Evolutionary conservation across 2,329 filamentous ascomycete species (phyloP), one percentile per base, ranked within the genome.

Genomic region (Claviceps pusilla): DNA sequence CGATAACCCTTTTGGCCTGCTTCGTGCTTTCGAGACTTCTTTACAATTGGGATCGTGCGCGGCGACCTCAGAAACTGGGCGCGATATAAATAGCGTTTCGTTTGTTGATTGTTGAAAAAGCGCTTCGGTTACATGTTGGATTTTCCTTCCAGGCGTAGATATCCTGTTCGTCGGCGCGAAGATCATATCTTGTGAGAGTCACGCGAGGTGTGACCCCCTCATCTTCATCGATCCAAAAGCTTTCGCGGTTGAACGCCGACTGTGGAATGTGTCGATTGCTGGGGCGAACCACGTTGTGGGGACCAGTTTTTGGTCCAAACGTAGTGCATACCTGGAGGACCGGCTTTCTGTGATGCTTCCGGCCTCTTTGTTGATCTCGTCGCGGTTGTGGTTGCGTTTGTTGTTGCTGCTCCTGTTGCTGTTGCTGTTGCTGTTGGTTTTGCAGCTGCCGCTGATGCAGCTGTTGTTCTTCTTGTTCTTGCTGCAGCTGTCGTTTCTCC

Each of bases 141-240:
- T 41, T 33, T 24, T 37, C n/a, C 46, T 55, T 55, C 46, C 50
- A 55, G 12, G 28, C 50, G 31, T 55, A 55, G 16, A 55, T 55
- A 0, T 52, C 50, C 39, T 49, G 33, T 39, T 55, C 54, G 45
- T 55, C 50, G 10, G 50, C 45, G 5, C 54, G 54, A 2, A 55
- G 50, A 43, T 55, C 54, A 14, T 55, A 55, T 28, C 54, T 45
- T 46, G 54, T 55, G 9, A 55, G 54, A 31, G 54, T 55, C 7
- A 55, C 50, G 6, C 54, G 54, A 16, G 54, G 54, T 5, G 54
- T 55, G 35, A 14, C 46, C 2, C 14, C 11, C 14, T 53, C 54
- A 31, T 55, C 54, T 14, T 28, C 45, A 9, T 37, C 45, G 24
- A 31, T 42, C 54, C 54, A 55, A 33, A 55, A 55, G 24, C 50